phyloP scores from a whole-genome alignment of 768 basidiomycete species.

The Auriscalpium microsporum region DNA sequence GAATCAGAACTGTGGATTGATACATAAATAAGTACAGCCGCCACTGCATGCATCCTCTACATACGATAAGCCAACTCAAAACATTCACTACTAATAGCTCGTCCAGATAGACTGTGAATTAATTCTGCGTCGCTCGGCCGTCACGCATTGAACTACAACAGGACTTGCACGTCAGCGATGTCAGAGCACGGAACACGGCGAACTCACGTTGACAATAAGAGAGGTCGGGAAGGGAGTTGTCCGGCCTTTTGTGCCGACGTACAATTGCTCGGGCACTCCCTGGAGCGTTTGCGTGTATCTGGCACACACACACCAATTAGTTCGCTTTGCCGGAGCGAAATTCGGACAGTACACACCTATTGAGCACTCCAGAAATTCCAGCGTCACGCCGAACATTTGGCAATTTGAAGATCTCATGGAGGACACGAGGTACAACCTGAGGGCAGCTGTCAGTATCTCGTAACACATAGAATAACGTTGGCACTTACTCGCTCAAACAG shows the following conservation, averaged over 20 bases:
- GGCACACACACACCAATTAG: background rate
- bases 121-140: no score
- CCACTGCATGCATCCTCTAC: no score
- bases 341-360: background rate
- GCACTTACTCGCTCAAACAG: conserved; percentile 9
- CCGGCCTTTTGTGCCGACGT: conserved; percentile 9
- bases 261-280: conserved; percentile 6
- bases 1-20: no score
- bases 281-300: background rate
- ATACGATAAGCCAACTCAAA: no score
- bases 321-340: background rate
- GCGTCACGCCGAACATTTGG: conserved; percentile 12
- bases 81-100: no score
- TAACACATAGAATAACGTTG: background rate
- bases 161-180: background rate
- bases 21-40: no score
- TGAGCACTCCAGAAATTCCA: conserved; percentile 9
- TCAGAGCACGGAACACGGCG: background rate
- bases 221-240: conserved; percentile 18
- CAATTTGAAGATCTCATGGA: conserved; percentile 12
- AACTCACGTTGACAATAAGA: conserved; percentile 16
- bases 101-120: no score
- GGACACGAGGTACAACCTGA: conserved; percentile 9
- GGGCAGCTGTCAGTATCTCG: background rate
- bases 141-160: no score